Evolutionary conservation across 2,329 filamentous ascomycete genomes (phyloP).

Genomic region (Neocucurbitaria cava): DNA sequence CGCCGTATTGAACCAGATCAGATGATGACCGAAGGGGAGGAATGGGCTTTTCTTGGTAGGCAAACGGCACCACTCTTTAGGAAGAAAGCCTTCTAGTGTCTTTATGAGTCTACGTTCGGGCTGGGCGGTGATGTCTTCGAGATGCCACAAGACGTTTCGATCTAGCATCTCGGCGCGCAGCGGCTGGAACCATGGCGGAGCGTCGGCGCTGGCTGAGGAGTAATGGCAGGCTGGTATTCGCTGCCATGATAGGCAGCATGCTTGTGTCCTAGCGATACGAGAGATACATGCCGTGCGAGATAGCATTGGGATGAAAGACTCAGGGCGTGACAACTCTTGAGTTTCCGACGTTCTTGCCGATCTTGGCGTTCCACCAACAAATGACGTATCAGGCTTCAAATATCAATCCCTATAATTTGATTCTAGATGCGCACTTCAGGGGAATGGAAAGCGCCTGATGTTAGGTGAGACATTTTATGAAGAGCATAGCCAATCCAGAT

Average conservation of each 20-base stretch:
- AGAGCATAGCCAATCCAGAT: no score
- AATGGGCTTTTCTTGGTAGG: slow-evolving; percentile 7
- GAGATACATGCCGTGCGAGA: slow-evolving; percentile 19
- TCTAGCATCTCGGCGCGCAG: slow-evolving; percentile 51
- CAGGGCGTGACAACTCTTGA: background rate
- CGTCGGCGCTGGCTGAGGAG: slow-evolving; percentile 9
- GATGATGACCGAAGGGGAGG: slow-evolving; percentile 75
- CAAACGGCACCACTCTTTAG: slow-evolving; percentile 15
- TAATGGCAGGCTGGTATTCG: slow-evolving; percentile 19
- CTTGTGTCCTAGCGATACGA: slow-evolving; percentile 14
- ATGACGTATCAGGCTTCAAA: slow-evolving; percentile 7
- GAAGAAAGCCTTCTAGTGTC: slow-evolving; percentile 33
- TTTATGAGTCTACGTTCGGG: slow-evolving; percentile 69
- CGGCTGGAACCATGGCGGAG: slow-evolving; percentile 34
- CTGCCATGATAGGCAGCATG: slow-evolving; percentile 23
- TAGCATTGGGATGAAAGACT: slow-evolving; percentile 23
- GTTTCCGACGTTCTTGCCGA: background rate
- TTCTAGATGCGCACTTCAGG: background rate
- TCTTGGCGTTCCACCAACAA: background rate
- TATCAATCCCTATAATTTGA: no score
- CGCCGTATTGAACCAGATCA: slow-evolving; percentile 84
- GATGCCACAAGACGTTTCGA: slow-evolving; percentile 57
- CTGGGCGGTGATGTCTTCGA: slow-evolving; percentile 66
- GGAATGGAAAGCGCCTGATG: no score
- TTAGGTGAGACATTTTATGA: no score